Conservation (phyloP, 106 monocot genomes). For the Iris macrosiphon region DNA sequence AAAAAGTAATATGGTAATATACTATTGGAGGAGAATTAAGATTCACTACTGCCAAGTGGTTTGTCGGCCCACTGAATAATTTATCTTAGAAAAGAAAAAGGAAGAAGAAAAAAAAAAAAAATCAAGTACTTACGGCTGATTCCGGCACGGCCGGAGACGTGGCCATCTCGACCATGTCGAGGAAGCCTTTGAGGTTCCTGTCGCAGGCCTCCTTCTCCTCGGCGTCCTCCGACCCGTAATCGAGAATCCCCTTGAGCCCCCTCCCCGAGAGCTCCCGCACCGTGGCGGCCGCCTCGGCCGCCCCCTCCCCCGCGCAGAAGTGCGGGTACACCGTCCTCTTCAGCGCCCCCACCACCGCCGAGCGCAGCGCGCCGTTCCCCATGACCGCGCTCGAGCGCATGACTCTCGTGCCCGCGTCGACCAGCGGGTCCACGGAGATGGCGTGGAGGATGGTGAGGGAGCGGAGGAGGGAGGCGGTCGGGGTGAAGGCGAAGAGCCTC, state of each 20-base stretch:
- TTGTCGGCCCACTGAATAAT: no score
- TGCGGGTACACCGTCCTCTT: slow-evolving; percentile 58
- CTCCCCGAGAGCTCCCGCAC: slow-evolving; percentile 41
- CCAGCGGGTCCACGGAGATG: slow-evolving; percentile 40
- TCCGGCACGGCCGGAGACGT: slow-evolving; percentile 44
- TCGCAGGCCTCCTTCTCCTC: slow-evolving; percentile 45
- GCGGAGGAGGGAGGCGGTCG: slow-evolving; percentile 26
- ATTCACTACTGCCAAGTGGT: no score
- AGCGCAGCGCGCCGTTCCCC: no score
- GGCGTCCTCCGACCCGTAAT: slow-evolving; percentile 88
- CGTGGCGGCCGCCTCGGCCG: slow-evolving; percentile 46
- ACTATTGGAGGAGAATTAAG: no score
- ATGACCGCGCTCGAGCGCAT: slow-evolving; percentile 38
- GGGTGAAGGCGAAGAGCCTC: slow-evolving; percentile 41
- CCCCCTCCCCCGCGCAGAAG: slow-evolving; percentile 73
- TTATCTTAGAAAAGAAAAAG: no score
- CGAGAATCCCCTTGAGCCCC: slow-evolving; percentile 68
- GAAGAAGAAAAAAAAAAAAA: no score
- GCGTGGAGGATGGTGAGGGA: slow-evolving; percentile 35
- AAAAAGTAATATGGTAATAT: no score
- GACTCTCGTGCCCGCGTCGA: slow-evolving; percentile 44
- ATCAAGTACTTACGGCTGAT: slow-evolving; percentile 39
- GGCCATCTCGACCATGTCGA: slow-evolving; percentile 53
- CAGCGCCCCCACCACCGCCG: slow-evolving; percentile 28
- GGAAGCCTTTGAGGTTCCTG: slow-evolving; percentile 58